These are phyloP conservation scores for Lactarius evosmus DNA, from an alignment of 768 basidiomycete genomes.

Conservation along the genomic window DNA sequence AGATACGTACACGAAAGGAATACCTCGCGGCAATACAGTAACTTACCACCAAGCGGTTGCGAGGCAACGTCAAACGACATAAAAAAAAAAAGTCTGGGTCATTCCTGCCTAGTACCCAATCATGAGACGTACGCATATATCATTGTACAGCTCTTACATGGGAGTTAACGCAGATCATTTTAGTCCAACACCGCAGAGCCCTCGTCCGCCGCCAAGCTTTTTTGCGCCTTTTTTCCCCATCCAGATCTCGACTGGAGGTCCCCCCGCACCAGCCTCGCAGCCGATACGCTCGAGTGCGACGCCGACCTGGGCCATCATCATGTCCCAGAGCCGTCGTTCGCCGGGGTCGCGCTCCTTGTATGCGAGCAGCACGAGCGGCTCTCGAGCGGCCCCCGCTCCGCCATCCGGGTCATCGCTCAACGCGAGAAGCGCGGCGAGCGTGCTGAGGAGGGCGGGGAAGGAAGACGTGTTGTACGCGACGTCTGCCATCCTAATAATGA, in stretches of 20 bases:
- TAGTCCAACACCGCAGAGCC: no score
- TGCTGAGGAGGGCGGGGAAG: constrained; percentile 73
- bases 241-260: constrained; percentile 71
- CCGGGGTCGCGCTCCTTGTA: constrained; percentile 83
- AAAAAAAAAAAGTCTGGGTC: no score
- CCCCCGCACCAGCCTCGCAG: constrained; percentile 55
- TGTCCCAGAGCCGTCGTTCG: constrained; percentile 73
- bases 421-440: constrained; percentile 52
- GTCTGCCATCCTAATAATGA: constrained; percentile 85
- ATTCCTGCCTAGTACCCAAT: not conserved
- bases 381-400: constrained; percentile 1
- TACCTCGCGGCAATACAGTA: no score
- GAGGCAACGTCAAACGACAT: no score
- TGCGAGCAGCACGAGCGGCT: constrained; percentile 61
- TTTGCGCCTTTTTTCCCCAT: constrained; percentile 37
- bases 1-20: no score
- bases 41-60: no score
- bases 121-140: no score
- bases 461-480: constrained; percentile 89
- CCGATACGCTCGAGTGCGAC: constrained; percentile 57
- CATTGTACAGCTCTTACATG: no score
- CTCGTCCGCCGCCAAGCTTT: not conserved
- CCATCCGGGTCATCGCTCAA: constrained; percentile 2
- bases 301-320: constrained; percentile 46
- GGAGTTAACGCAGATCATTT: no score